phyloP scores from a whole-genome alignment of 2,329 filamentous ascomycete species.

The Botrytis porri region DNA sequence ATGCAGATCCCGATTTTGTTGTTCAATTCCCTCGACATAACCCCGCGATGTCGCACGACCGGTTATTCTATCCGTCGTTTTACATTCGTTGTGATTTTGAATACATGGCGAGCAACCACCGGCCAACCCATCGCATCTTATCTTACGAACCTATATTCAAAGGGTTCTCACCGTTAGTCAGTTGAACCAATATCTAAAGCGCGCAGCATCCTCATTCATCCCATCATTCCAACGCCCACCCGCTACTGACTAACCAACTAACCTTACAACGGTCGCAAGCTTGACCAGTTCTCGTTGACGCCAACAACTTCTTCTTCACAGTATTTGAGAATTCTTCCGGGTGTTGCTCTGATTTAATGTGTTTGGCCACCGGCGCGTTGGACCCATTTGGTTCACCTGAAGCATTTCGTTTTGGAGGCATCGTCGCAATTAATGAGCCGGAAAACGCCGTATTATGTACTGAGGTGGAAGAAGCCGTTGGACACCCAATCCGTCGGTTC shows the following conservation, averaged over 20 bases:
- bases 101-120: constrained; percentile 81
- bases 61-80: constrained; percentile 82
- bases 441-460: constrained; percentile 20
- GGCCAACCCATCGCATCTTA: constrained; percentile 77
- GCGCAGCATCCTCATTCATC: not conserved
- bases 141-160: constrained; percentile 67
- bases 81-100: constrained; percentile 71
- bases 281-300: constrained; percentile 68
- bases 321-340: constrained; percentile 39
- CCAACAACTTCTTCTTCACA: constrained; percentile 52
- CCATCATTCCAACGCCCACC: not conserved
- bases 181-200: not conserved
- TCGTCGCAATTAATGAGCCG: constrained; percentile 21
- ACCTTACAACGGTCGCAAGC: constrained; percentile 89
- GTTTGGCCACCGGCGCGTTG: constrained; percentile 28
- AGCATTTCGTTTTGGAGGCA: constrained; percentile 33
- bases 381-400: constrained; percentile 24
- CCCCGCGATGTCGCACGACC: constrained; percentile 76
- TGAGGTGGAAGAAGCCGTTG: constrained; percentile 32
- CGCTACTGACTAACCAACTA: constrained; percentile 30
- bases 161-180: not conserved
- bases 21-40: constrained; percentile 73
- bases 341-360: constrained; percentile 33
- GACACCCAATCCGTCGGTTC: constrained; percentile 20
- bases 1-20: constrained; percentile 65